Percentiles rank a stretch among this genome's conserved stretches.
Conservation (phyloP, 164 flowering plant genomes). For the Berberis thunbergii region DNA sequence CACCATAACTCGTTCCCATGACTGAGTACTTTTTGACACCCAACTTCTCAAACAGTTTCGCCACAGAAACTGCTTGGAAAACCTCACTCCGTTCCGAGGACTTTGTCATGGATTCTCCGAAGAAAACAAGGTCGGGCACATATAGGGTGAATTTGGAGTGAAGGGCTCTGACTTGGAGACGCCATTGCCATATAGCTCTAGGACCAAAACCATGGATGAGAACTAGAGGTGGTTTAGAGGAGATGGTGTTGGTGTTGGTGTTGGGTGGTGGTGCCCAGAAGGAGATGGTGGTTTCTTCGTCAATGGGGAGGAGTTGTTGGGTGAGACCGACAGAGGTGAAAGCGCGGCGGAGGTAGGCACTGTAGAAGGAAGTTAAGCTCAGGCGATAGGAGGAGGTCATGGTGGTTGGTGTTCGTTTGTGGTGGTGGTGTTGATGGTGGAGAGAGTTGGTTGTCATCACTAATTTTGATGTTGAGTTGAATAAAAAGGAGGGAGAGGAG, state of each 20-base stretch:
- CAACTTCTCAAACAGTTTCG: conserved; percentile 35
- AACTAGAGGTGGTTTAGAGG: conserved; percentile 28
- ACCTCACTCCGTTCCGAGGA: conserved; percentile 44
- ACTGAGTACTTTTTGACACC: conserved; percentile 28
- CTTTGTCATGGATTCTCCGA: conserved; percentile 49
- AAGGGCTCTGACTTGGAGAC: conserved; percentile 32
- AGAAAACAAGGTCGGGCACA: conserved; percentile 75
- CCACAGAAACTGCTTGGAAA: conserved; percentile 57
- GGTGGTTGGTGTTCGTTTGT: conserved; percentile 7
- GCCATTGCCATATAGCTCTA: conserved; percentile 48
- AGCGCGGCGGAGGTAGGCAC: conserved; percentile 37
- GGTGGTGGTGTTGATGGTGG: no score
- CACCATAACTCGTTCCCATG: conserved; percentile 27
- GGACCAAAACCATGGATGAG: conserved; percentile 69
- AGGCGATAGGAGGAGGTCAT: conserved; percentile 24
- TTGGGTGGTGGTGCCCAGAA: conserved; percentile 35
- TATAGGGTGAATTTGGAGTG: conserved; percentile 40
- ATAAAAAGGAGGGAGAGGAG: no score
- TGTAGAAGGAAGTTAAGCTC: conserved; percentile 37
- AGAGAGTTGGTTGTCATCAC: no score
- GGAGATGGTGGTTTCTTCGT: conserved; percentile 41
- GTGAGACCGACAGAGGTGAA: conserved; percentile 27
- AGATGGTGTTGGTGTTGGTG: neutral
- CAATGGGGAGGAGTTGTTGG: conserved; percentile 24
- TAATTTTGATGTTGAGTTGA: no score